Base-by-base conservation (phyloP, 306 rosid species). In the apple (Malus domestica) region DNA sequence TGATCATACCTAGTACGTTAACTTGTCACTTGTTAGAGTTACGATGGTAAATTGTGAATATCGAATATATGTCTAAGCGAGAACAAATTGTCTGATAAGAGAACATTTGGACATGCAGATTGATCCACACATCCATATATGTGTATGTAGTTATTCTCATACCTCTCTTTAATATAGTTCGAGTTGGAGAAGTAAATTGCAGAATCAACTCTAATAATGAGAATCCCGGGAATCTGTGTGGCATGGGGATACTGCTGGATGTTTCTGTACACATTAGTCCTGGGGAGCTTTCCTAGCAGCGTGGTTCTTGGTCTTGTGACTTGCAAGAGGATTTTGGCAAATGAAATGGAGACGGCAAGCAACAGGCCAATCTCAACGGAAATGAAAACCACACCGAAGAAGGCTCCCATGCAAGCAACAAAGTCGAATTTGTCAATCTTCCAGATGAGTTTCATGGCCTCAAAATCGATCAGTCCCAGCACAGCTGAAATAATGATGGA, bases 91-190 rank as follows among this genome's bases (percentile, higher is more conserved):
- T 42, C 0, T 42, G 45, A 42, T 0, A 42, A 40, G 12, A 42
- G 45, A 42, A 0, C 45, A 42, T 42, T 42, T 8, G 29, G 13
- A 4, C 29, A 0, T 54, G 27, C 5, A n/a, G 10, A 57, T 7
- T 20, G 10, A n/a, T 58, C 2, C 4, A n/a, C 12, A 22, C 27
- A n/a, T 58, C 5, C 63, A 10, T 58, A 38, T 38, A 38, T 51
- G 57, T 51, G 19, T 10, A 13, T 2, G 19, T 51, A 51, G 16
- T 13, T 18, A 22, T 2, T 0, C 3, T 9, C 63, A 58, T 63
- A 93, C 98, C 97, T 91, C 75, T 94, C 98, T 77, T 89, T 90
- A 55, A 94, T 71, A 5, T 90, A 92, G 87, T 94, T 90, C 70
- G 92, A 87, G 67, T 94, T 94, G 57, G 98, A 87, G 81, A 94